A percentile compares a stretch with the other conserved stretches of the same genome.
Conservation (phyloP, 2,329 filamentous ascomycete species). For the Pseudocercospora musae region DNA sequence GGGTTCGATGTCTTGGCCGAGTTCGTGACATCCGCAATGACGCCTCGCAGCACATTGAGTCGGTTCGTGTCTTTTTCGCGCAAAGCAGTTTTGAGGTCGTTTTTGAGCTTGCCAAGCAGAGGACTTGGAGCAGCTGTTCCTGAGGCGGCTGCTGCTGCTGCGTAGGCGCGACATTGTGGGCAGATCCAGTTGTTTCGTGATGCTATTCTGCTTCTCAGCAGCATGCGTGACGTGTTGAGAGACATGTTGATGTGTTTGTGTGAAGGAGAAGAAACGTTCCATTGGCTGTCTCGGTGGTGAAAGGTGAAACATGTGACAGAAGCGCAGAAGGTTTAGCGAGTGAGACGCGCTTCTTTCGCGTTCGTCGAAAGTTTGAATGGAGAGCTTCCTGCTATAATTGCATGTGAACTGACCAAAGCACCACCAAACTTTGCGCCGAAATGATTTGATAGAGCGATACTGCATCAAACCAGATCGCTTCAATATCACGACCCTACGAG, state of each 20-base stretch:
- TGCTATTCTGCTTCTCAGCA: constrained; percentile 15
- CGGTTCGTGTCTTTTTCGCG: constrained; percentile 53
- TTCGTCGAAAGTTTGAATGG: background rate
- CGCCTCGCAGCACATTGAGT: constrained; percentile 64
- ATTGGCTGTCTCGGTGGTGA: background rate
- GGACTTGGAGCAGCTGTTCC: constrained; percentile 32
- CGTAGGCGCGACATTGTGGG: constrained; percentile 27
- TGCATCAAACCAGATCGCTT: background rate
- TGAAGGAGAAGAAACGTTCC: background rate
- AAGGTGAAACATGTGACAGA: background rate
- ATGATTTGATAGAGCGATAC: background rate
- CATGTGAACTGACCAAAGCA: background rate
- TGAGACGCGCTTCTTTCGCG: constrained; percentile 1
- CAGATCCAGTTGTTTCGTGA: constrained; percentile 22
- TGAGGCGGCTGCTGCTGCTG: constrained; percentile 27
- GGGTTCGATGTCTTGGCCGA: constrained; percentile 69
- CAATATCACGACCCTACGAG: background rate
- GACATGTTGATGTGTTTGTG: constrained; percentile 17
- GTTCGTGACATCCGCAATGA: constrained; percentile 70
- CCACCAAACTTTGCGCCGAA: background rate
- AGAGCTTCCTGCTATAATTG: background rate
- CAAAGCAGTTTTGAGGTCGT: constrained; percentile 49
- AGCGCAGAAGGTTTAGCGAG: background rate
- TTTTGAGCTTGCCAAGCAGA: constrained; percentile 44
- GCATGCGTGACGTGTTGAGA: constrained; percentile 15